Percentiles rank a stretch among this genome's conserved stretches.
These are phyloP conservation scores for Aspergillus carbonarius DNA, from an alignment of 2,329 filamentous ascomycete genomes.

Conservation along the genomic window DNA sequence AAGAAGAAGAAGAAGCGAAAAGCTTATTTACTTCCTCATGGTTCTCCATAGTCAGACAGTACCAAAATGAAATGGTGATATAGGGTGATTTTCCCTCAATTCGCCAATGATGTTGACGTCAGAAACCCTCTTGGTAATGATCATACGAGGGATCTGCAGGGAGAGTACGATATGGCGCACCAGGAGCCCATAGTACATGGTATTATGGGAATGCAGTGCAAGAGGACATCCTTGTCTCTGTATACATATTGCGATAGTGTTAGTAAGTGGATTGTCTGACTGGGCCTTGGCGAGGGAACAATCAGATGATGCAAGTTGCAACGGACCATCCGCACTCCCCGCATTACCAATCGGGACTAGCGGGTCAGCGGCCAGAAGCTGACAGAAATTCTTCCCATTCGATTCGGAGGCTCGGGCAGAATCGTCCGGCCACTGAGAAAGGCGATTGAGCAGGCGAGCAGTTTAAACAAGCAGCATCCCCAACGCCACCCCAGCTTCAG, in stretches of 20 bases:
- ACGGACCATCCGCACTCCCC: slow-evolving; percentile 16
- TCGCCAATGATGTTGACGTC: neutral
- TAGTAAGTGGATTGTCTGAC: neutral
- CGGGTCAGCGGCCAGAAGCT: slow-evolving; percentile 15
- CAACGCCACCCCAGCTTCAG: slow-evolving; percentile 8
- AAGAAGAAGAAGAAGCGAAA: neutral
- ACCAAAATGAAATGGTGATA: neutral
- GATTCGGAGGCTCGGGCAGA: slow-evolving; percentile 14
- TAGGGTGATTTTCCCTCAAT: neutral
- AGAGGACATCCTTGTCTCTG: neutral
- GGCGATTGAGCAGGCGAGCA: slow-evolving; percentile 20
- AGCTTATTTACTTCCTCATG: too few relatives aligned
- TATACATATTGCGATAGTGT: neutral
- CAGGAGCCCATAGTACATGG: neutral
- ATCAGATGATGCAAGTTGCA: slow-evolving; percentile 10
- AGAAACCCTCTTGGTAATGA: neutral
- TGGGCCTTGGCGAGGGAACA: neutral
- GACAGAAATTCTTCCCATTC: slow-evolving; percentile 20
- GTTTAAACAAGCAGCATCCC: slow-evolving; percentile 7
- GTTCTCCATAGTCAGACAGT: too few relatives aligned
- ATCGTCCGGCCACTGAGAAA: slow-evolving; percentile 17
- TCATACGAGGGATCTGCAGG: neutral
- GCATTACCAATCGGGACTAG: slow-evolving; percentile 22
- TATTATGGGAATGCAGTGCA: neutral
- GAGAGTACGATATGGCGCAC: neutral